A percentile compares a stretch with the other conserved stretches of the same genome.
Conservation (phyloP, 495 filamentous ascomycete genomes). For the Penicillium verhagenii region DNA sequence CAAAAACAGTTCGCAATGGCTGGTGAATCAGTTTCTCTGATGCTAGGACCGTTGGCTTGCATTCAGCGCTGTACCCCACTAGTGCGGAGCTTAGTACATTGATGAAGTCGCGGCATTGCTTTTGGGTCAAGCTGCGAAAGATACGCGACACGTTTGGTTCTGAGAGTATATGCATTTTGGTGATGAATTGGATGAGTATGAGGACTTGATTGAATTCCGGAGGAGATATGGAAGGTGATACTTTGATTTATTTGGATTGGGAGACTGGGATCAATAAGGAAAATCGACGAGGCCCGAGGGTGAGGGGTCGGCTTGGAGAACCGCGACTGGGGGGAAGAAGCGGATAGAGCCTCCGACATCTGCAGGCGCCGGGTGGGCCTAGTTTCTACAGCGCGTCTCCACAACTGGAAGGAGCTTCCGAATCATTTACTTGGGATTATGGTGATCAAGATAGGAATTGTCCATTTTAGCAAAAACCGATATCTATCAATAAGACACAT, state of each 20-base stretch:
- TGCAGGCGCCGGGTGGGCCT: no score
- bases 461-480: neutral
- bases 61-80: slow-evolving; percentile 29
- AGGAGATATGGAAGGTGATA: neutral
- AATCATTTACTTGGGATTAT: neutral
- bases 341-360: neutral
- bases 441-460: neutral
- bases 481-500: slow-evolving; percentile 6
- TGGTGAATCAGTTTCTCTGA: slow-evolving; percentile 55
- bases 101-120: slow-evolving; percentile 37
- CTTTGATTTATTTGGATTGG: no score
- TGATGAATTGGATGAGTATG: neutral
- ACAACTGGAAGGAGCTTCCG: neutral
- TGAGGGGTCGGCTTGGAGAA: neutral
- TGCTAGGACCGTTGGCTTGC: slow-evolving; percentile 15
- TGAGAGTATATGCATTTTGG: slow-evolving; percentile 46
- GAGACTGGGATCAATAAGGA: neutral
- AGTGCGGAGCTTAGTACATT: slow-evolving; percentile 30
- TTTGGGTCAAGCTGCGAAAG: slow-evolving; percentile 33
- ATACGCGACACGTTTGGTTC: slow-evolving; percentile 37
- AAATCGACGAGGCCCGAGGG: neutral
- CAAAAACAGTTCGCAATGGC: slow-evolving; percentile 70
- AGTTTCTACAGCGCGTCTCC: neutral
- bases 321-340: neutral
- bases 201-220: no score